Conservation (phyloP, 495 filamentous ascomycete species). For the Penicillium angulare region DNA sequence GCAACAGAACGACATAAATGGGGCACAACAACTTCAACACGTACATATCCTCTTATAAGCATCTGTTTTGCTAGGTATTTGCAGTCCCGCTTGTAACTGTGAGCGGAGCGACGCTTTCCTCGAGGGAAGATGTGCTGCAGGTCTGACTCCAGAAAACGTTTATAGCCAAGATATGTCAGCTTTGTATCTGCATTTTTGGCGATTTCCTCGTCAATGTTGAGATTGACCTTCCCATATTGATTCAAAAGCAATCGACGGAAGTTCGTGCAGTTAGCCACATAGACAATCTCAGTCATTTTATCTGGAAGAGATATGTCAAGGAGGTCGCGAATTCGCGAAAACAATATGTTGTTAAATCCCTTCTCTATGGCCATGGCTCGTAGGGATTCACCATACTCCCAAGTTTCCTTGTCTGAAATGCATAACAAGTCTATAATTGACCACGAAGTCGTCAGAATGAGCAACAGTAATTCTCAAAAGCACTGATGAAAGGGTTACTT, state of each 20-base stretch:
- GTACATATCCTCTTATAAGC: slow-evolving; percentile 10
- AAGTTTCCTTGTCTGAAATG: slow-evolving; percentile 48
- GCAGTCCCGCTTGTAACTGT: slow-evolving; percentile 8
- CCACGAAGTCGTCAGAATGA: not conserved
- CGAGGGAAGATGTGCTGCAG: slow-evolving; percentile 7
- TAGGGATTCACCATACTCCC: slow-evolving; percentile 50
- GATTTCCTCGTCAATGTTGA: slow-evolving; percentile 8
- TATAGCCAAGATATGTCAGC: slow-evolving; percentile 10
- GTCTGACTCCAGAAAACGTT: slow-evolving; percentile 6
- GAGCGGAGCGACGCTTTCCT: slow-evolving; percentile 3
- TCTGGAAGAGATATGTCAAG: slow-evolving; percentile 4
- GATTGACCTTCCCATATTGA: not conserved
- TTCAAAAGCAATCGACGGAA: slow-evolving; percentile 9
- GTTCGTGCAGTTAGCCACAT: slow-evolving; percentile 7
- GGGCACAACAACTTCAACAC: no score
- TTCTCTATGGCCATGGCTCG: slow-evolving; percentile 38
- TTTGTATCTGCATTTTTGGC: slow-evolving; percentile 4
- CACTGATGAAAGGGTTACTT: not conserved
- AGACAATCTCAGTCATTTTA: slow-evolving; percentile 3
- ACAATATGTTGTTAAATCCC: slow-evolving; percentile 16
- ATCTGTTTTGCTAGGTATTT: slow-evolving; percentile 10
- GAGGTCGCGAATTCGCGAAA: slow-evolving; percentile 5
- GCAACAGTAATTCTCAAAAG: not conserved
- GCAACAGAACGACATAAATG: no score
- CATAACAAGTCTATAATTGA: slow-evolving; percentile 43